Base-by-base conservation (phyloP, 2,329 filamentous ascomycete species). In the Pyricularia sp. region DNA sequence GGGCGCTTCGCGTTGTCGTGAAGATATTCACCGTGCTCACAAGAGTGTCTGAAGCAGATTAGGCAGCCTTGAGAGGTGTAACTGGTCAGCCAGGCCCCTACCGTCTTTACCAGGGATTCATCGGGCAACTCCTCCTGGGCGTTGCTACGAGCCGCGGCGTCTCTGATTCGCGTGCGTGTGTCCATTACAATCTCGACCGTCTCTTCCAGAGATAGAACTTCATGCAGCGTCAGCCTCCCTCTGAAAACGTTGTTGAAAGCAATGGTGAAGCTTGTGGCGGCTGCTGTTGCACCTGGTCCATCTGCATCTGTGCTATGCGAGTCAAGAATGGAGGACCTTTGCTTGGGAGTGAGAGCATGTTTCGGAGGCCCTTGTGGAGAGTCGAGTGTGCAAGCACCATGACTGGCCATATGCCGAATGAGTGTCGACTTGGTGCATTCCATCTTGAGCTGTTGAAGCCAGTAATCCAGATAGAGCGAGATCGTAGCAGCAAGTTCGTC, bases 1-100 rank as follows among this genome's bases (percentile, higher is more conserved):
- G 79, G 75, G 62, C 78, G 81, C 40, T 80, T 78, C 69, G 84
- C 82, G 66, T 82, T 82, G 63, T 81, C 79, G 7, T 74, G 71
- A 65, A 83, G 81, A 63, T 84, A 85, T 64, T 85, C 83, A 60
- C 83, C 84, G 67, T 86, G 84, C 69, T 86, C 84, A 66, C 84
- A 86, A 13, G 83, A 84, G 70, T 85, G 81, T 63, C 82, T 82
- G 69, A 79, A 82, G 72, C 84, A 86, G 63, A 85, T 80, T n/a
- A 84, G 73, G 68, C 84, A 86, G 13, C 81, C 81, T 19, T 86
- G 76, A 10, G 82, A 77, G 35, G 79, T 78, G 69, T 85, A 84
- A 1, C 81, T 85, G 62, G 81, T 80, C 28, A 86, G 70, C 44
- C 78, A 77, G 26, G 76, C 76, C 68, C 83, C 81, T 13, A 79